Conservation (phyloP, 2,329 filamentous ascomycete genomes). For the Cercospora citrullina region DNA sequence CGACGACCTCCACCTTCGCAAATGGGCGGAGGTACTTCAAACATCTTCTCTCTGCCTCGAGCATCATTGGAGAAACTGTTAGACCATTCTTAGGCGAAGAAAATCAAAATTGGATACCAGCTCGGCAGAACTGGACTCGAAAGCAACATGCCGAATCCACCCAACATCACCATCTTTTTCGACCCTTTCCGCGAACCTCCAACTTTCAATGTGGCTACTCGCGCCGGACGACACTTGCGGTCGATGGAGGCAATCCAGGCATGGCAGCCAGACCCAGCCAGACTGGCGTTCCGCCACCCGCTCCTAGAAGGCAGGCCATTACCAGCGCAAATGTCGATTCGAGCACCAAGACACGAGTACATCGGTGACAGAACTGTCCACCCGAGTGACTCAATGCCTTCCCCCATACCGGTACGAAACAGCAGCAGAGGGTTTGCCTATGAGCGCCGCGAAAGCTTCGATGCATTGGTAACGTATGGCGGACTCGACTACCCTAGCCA, state of each 20-base stretch:
- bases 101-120: neutral
- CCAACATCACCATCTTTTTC: neutral
- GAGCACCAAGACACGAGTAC: neutral
- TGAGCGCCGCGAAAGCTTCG: neutral
- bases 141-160: neutral
- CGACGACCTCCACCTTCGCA: neutral
- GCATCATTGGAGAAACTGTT: neutral
- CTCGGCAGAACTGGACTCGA: neutral
- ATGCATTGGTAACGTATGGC: neutral
- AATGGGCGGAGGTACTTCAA: neutral
- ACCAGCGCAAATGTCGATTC: neutral
- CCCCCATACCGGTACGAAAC: neutral
- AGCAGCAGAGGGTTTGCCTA: neutral
- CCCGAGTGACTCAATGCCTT: neutral
- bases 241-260: neutral
- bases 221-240: neutral
- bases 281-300: neutral
- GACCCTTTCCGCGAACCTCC: neutral
- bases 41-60: neutral
- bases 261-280: neutral
- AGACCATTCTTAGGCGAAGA: neutral
- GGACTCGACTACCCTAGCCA: neutral
- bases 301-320: neutral
- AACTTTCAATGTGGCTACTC: neutral
- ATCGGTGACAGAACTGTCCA: neutral